These are phyloP conservation scores for Diplocarpon mali DNA, from an alignment of 2,329 filamentous ascomycete species.

Conservation along the genomic window DNA sequence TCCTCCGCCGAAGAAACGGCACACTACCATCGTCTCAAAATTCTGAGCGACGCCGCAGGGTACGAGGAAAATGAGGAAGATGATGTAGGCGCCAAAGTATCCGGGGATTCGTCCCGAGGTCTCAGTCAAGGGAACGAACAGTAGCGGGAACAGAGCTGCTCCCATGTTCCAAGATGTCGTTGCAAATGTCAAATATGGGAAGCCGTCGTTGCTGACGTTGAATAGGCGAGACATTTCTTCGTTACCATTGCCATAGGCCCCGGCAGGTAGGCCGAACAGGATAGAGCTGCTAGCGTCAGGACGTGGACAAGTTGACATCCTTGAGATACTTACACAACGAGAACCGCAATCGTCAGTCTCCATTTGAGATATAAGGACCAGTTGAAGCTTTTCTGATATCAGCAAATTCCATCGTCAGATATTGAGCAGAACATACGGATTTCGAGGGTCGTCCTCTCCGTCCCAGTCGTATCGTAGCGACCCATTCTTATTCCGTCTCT, in stretches of 20 bases:
- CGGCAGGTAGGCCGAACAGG: constrained; percentile 27
- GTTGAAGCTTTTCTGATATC: constrained; percentile 19
- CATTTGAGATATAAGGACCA: constrained; percentile 30
- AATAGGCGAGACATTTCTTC: constrained; percentile 26
- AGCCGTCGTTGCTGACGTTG: constrained; percentile 28
- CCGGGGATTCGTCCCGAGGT: constrained; percentile 26
- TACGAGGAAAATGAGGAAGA: constrained; percentile 23
- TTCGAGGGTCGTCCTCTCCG: constrained; percentile 26
- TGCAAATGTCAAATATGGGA: constrained; percentile 28
- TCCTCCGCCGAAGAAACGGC: constrained; percentile 23
- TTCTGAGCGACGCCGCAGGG: constrained; percentile 27
- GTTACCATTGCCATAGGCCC: constrained; percentile 26
- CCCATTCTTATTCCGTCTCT: constrained; percentile 8
- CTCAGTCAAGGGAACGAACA: constrained; percentile 33
- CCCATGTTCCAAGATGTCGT: constrained; percentile 33
- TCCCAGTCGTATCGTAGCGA: constrained; percentile 20
- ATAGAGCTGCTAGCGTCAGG: constrained; percentile 29
- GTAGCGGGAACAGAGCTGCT: constrained; percentile 31
- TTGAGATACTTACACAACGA: background rate
- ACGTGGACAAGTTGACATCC: constrained; percentile 17
- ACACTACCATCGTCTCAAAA: constrained; percentile 21
- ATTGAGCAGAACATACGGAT: constrained; percentile 20
- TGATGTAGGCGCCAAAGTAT: constrained; percentile 19
- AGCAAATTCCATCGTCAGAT: background rate
- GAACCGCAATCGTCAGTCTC: constrained; percentile 11